These are phyloP conservation scores for Cyclotella baltica DNA, from an alignment of 108 stramenopile species.

Conservation along the genomic window DNA sequence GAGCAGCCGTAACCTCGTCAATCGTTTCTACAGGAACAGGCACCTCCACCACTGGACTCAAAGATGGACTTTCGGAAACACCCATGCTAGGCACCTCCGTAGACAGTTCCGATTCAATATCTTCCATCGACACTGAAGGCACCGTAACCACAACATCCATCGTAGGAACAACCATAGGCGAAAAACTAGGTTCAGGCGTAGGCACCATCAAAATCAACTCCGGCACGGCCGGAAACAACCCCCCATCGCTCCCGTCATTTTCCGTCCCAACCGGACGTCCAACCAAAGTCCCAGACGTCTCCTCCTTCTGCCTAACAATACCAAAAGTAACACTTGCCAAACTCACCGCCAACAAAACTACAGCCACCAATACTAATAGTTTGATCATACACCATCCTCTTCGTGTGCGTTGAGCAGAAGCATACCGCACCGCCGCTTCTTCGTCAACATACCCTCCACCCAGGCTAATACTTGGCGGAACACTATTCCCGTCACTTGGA, in stretches of 20 bases:
- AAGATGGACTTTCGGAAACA: neutral
- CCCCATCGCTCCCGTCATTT: neutral
- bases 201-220: neutral
- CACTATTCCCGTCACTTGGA: conserved; percentile 1
- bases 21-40: neutral
- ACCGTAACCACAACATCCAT: no score
- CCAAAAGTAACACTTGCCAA: conserved; percentile 16
- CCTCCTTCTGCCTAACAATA: conserved; percentile 8
- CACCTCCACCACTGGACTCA: neutral
- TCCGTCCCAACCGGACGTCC: neutral
- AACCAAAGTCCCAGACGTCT: neutral
- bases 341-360: conserved; percentile 3
- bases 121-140: no score
- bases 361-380: conserved; percentile 1
- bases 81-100: neutral
- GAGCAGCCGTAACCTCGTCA: neutral
- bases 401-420: neutral
- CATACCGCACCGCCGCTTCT: conserved; percentile 17
- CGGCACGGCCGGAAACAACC: neutral
- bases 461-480: neutral
- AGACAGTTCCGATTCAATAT: no score
- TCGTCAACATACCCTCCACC: conserved; percentile 20
- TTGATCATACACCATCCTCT: neutral
- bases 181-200: no score
- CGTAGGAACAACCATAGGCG: no score